phyloP scores from a whole-genome alignment of 1,284 basidiomycete genomes.

The Ganoderma lucidum region DNA sequence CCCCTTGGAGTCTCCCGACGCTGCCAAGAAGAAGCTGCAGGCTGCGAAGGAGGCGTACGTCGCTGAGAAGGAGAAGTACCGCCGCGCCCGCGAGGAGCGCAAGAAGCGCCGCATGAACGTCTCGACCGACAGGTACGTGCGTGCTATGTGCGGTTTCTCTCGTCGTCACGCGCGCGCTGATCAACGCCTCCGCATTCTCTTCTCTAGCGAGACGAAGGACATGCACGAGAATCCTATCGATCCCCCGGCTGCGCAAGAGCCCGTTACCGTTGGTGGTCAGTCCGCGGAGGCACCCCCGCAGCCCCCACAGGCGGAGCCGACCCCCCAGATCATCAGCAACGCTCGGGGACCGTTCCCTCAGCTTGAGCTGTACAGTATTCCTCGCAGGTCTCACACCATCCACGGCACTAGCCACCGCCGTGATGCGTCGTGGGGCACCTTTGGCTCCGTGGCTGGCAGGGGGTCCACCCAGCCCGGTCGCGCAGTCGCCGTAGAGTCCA shows the following conservation, averaged over 20 bases:
- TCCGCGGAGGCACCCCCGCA: slow-evolving; percentile 14
- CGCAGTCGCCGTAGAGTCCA: slow-evolving; percentile 31
- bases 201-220: slow-evolving; percentile 26
- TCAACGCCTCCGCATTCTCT: slow-evolving; percentile 3
- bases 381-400: slow-evolving; percentile 40
- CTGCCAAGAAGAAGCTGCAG: slow-evolving; percentile 66
- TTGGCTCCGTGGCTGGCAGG: slow-evolving; percentile 16
- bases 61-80: slow-evolving; percentile 72
- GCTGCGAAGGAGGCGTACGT: slow-evolving; percentile 74
- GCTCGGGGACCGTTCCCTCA: slow-evolving; percentile 65
- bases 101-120: slow-evolving; percentile 45
- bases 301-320: slow-evolving; percentile 9
- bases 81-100: slow-evolving; percentile 60
- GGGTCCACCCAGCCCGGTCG: slow-evolving; percentile 19
- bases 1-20: slow-evolving; percentile 42
- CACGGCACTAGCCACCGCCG: slow-evolving; percentile 34
- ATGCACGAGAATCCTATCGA: slow-evolving; percentile 25
- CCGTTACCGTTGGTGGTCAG: slow-evolving; percentile 19
- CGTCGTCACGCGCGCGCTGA: slow-evolving; percentile 26
- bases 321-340: slow-evolving; percentile 60
- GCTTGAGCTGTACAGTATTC: slow-evolving; percentile 63
- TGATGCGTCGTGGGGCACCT: slow-evolving; percentile 22
- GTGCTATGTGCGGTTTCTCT: slow-evolving; percentile 13
- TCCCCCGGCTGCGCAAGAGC: slow-evolving; percentile 14
- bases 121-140: slow-evolving; percentile 44